A percentile compares a stretch with the other conserved stretches of the same genome.
phyloP scores from a whole-genome alignment of 495 filamentous ascomycete species.

The Lophiostoma macrostomum region DNA sequence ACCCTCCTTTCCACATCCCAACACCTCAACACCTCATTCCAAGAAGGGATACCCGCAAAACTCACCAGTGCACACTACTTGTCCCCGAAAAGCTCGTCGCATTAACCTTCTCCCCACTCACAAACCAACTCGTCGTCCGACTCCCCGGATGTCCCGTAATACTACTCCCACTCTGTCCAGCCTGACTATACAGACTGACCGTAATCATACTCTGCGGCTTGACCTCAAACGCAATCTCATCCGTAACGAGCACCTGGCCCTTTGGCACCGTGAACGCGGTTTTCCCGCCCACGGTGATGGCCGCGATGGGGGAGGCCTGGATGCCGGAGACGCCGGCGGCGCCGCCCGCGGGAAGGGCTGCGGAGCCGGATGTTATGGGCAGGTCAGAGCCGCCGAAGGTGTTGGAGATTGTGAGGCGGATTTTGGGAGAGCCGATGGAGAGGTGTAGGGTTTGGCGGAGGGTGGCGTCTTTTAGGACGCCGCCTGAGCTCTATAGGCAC shows the following conservation, averaged over 20 bases:
- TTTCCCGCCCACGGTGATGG: conserved; percentile 56
- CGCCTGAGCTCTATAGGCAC: neutral
- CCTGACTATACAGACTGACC: conserved; percentile 56
- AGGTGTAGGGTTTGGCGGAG: conserved; percentile 65
- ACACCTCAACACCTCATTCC: neutral
- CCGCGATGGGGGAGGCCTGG: conserved; percentile 47
- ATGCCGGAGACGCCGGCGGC: conserved; percentile 51
- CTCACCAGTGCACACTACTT: conserved; percentile 43
- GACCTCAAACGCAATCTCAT: conserved; percentile 58
- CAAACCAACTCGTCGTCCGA: conserved; percentile 60
- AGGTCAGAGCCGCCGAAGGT: conserved; percentile 61
- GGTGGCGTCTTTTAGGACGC: conserved; percentile 53
- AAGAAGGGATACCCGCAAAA: neutral
- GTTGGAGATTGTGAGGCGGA: conserved; percentile 65
- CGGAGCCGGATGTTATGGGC: conserved; percentile 55
- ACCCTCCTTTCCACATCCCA: neutral
- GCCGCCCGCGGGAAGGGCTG: conserved; percentile 51
- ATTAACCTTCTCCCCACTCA: conserved; percentile 50
- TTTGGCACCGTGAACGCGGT: conserved; percentile 53
- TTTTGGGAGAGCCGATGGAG: conserved; percentile 50
- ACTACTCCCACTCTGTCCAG: conserved; percentile 54
- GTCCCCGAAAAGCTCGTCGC: conserved; percentile 37
- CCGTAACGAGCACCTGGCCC: conserved; percentile 59
- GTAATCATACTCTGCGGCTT: conserved; percentile 51
- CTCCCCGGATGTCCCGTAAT: conserved; percentile 69